Base-by-base conservation (phyloP, 2,329 filamentous ascomycete species). In the Colletotrichum lini region DNA sequence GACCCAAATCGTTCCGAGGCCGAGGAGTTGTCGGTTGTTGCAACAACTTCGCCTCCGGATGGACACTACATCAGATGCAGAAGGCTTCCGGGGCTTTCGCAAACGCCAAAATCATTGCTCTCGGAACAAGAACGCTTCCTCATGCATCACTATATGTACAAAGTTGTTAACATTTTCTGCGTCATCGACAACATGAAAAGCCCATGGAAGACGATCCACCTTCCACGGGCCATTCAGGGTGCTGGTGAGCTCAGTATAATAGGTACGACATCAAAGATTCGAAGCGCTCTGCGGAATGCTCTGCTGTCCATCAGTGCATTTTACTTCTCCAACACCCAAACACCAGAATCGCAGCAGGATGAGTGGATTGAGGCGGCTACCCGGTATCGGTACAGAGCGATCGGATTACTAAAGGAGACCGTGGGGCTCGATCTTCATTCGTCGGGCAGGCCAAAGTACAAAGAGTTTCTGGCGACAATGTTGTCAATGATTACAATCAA, bases 401-500 rank as follows among this genome's bases (percentile, higher is more conserved):
- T 77, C 13, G 60, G 65, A 8, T 47, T 76, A 0, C 47, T 78
- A 2, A 77, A 78, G 18, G 49, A 75, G 2, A 70, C 74, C 0
- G 75, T 78, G 1, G 73, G 76, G 54, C 66, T 44, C 13, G 63
- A 66, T 9, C 12, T 76, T 2, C 66, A 73, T 10, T 35, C 64
- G 0, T 38, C 61, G 2, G 58, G 61, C 7, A 59, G 40, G 18
- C 75, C 76, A 4, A 77, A 75, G 40, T 78, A 78, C 26, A 78
- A 78, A n/a, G 77, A 78, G 18, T 75, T 76, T 23, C 58, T 78
- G 1, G 77, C 77, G 0, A 77, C 76, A 1, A 78, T 77, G 75
- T 12, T 78, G 30, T 78, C 76, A 2, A 78, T 78, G 76, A 75
- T 78, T 16, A 74, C 76, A 0, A 78, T 78, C 4, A 78, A 78